Percentiles rank a stretch among this genome's conserved stretches.
These are phyloP conservation scores for Wolfiporia cocos DNA, from an alignment of 1,284 basidiomycete species.

Conservation along the genomic window DNA sequence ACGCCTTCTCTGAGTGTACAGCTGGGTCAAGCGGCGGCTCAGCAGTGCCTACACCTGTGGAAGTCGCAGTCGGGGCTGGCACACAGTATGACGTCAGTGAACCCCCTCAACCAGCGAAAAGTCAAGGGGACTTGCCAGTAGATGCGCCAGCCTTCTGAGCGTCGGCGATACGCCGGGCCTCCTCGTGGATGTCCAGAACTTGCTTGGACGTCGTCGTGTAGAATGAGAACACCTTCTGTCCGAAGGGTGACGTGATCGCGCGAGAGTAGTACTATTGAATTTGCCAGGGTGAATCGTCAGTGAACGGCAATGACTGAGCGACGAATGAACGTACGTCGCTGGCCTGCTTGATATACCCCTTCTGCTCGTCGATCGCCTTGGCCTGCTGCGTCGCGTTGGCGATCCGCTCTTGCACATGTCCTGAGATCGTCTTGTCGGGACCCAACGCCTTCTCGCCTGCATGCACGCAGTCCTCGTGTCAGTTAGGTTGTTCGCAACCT, in stretches of 20 bases:
- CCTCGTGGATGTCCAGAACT: conserved; percentile 81
- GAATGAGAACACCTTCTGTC: conserved; percentile 70
- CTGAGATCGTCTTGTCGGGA: conserved; percentile 69
- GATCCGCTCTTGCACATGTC: conserved; percentile 61
- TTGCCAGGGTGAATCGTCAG: too few species aligned
- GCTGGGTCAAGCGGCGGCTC: conserved; percentile 14
- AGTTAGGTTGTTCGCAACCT: too few species aligned
- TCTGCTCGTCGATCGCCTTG: conserved; percentile 75
- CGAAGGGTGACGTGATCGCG: conserved; percentile 69
- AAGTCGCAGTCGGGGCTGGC: conserved; percentile 8
- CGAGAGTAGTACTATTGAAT: conserved; percentile 79
- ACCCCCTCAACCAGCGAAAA: too few species aligned
- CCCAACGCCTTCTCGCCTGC: conserved; percentile 50
- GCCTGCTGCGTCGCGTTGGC: conserved; percentile 59
- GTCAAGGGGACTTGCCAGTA: neutral
- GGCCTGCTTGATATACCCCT: conserved; percentile 66
- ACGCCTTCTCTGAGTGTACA: too few species aligned
- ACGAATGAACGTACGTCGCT: conserved; percentile 43
- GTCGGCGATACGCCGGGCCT: conserved; percentile 72
- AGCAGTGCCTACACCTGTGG: conserved; percentile 13
- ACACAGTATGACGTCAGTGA: too few species aligned
- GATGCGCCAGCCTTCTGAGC: conserved; percentile 37
- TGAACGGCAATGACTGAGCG: too few species aligned
- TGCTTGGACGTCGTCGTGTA: conserved; percentile 82
- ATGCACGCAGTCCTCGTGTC: neutral